Evolutionary conservation across 192 early-diverging fungal species (phyloP).

Genomic region (Gorgonomyces haynaldii): DNA sequence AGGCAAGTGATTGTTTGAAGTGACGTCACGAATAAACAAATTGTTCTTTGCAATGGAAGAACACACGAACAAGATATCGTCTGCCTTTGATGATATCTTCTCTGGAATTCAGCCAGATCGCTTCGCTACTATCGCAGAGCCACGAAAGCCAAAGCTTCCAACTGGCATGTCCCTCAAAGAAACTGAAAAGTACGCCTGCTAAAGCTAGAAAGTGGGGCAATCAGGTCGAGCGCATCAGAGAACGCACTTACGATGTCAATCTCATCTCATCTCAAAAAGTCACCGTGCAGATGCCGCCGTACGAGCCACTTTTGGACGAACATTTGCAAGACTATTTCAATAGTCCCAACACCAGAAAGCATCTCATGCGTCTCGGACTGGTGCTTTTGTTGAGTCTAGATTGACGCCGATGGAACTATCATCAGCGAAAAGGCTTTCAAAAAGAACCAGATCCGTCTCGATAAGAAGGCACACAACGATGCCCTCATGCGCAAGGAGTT

Average conservation of each 20-base stretch:
- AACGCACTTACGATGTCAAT: slow-evolving; percentile 44
- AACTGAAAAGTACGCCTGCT: neutral
- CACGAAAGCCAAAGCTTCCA: neutral
- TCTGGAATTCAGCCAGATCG: neutral
- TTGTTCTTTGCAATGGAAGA: no score
- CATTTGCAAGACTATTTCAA: slow-evolving; percentile 45
- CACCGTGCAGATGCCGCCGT: slow-evolving; percentile 34
- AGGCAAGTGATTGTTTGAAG: slow-evolving; percentile 4
- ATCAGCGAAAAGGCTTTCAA: slow-evolving; percentile 35
- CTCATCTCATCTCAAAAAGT: no score
- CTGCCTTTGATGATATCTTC: slow-evolving; percentile 5
- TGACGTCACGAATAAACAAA: no score
- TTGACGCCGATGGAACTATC: slow-evolving; percentile 32
- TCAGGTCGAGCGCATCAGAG: slow-evolving; percentile 15
- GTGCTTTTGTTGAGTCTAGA: slow-evolving; percentile 23
- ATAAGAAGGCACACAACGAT: slow-evolving; percentile 27
- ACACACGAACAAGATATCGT: neutral
- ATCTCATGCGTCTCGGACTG: slow-evolving; percentile 33
- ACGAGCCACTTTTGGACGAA: slow-evolving; percentile 45
- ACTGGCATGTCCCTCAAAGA: neutral
- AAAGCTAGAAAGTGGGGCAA: slow-evolving; percentile 10
- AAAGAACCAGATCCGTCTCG: slow-evolving; percentile 36
- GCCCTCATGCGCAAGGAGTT: slow-evolving; percentile 19
- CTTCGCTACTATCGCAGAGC: neutral
- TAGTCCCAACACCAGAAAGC: slow-evolving; percentile 29